These are phyloP conservation scores for Aspergillus incahuasiensis DNA, from an alignment of 495 filamentous ascomycete species.

Conservation along the genomic window DNA sequence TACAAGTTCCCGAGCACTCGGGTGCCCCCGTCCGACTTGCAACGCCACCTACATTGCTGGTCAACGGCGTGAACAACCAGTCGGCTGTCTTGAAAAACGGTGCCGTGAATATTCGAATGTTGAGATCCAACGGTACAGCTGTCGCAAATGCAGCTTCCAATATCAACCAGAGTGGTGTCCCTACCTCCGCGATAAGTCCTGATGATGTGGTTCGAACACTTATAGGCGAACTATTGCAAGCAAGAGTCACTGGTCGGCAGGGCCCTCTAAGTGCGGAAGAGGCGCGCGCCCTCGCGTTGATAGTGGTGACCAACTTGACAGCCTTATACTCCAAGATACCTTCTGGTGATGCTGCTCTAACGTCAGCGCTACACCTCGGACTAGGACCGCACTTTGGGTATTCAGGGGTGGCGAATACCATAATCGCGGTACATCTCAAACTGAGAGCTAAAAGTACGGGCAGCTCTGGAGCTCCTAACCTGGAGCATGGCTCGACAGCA, in stretches of 20 bases:
- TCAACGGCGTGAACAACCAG: constrained; percentile 57
- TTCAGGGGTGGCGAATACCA: constrained; percentile 18
- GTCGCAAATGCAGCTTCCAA: constrained; percentile 7
- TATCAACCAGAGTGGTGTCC: constrained; percentile 6
- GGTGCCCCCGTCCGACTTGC: constrained; percentile 73
- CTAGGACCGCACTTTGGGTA: constrained; percentile 36
- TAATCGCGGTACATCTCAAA: constrained; percentile 24
- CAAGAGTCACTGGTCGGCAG: constrained; percentile 26
- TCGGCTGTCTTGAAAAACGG: constrained; percentile 24
- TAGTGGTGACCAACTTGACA: constrained; percentile 29
- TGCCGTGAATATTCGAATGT: constrained; percentile 20
- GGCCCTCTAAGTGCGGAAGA: constrained; percentile 28
- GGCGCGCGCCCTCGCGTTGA: constrained; percentile 28
- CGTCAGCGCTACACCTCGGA: constrained; percentile 36
- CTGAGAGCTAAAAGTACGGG: neutral
- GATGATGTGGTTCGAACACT: constrained; percentile 37
- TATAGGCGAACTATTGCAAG: constrained; percentile 30
- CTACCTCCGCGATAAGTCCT: constrained; percentile 20
- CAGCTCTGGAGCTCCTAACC: neutral
- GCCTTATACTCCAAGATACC: constrained; percentile 28
- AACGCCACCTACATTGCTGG: constrained; percentile 64
- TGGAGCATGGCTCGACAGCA: neutral
- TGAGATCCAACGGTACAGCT: constrained; percentile 16
- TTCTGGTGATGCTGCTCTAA: constrained; percentile 16
- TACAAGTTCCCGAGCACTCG: constrained; percentile 75